Evolutionary conservation across 75 land plant species (phyloP).

Genomic region (Pinus albicaulis): DNA sequence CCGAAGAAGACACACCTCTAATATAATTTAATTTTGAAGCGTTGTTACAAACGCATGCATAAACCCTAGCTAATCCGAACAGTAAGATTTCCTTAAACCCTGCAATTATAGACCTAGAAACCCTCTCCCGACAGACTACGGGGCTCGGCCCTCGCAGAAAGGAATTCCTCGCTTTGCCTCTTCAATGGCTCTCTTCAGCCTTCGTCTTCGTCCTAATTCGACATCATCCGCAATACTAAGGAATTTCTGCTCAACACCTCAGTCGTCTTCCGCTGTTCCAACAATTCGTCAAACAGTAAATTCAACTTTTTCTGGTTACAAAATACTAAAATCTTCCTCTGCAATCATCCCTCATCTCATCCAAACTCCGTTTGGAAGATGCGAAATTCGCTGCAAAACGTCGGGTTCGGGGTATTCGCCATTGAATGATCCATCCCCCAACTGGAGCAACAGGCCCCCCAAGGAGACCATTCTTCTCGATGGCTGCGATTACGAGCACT

Average conservation of each 20-base stretch:
- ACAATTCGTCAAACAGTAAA: not conserved
- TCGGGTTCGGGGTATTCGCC: constrained; percentile 63
- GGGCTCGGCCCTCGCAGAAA: too few relatives aligned
- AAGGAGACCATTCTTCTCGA: constrained; percentile 73
- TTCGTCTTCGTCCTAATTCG: constrained; percentile 6
- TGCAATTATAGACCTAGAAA: too few relatives aligned
- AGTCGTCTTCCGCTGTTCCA: not conserved
- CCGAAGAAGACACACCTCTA: too few relatives aligned
- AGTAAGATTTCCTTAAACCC: too few relatives aligned
- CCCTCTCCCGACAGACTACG: too few relatives aligned
- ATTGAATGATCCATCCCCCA: constrained; percentile 69
- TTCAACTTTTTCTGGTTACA: not conserved
- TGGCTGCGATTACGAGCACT: constrained; percentile 78
- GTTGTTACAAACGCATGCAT: too few relatives aligned
- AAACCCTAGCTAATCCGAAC: too few relatives aligned
- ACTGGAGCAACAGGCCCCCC: constrained; percentile 80
- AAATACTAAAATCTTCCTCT: not conserved
- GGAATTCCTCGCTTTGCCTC: too few relatives aligned
- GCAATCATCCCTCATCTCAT: not conserved
- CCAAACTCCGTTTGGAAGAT: not conserved
- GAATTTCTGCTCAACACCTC: not conserved
- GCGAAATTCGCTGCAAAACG: constrained; percentile 2
- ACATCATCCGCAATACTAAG: not conserved
- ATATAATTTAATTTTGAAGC: too few relatives aligned
- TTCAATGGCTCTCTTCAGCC: not conserved